Evolutionary conservation across 2,329 filamentous ascomycete genomes (phyloP), one percentile per base, ranked within the genome.

Genomic region (Plectosphaerella plurivora): DNA sequence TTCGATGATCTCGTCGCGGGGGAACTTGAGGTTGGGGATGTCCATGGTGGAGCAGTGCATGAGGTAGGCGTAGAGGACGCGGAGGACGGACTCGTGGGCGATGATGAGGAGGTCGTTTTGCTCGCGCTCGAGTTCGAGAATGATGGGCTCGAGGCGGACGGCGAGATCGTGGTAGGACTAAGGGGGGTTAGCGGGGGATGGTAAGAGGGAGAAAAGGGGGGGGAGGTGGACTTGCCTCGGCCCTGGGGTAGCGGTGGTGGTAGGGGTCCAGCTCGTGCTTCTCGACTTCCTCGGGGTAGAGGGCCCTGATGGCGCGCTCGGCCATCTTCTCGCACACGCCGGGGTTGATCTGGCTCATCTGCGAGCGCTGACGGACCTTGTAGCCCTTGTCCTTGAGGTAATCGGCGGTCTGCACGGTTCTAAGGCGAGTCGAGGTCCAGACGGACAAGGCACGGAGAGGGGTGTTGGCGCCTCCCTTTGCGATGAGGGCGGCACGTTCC

Each of bases 41-140:
- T 96, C 91, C 69, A 88, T 88, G 9, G 95, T 92, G 66, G 93
- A 94, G 73, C 94, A 97, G 61, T 96, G 94, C 94, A 99, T 99
- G 39, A 99, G 78, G 70, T 99, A 99, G 22, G 92, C 92, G 66
- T 99, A 99, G 4, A 99, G 80, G 22, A 99, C 94, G 44, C 94
- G 89, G 46, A 99, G 80, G n/a, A 99, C 94, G 49, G 91, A 96
- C 69, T 99, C 94, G 68, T 99, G 94, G 1, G 94, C 94, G 60
- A 99, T 97, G 65, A 99, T 97, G 50, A 99, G 81, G n/a, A 99
- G 80, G 66, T 99, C 94, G 59, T 95, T 96, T 62, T 97, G 90
- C 73, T 99, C 94, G 44, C 94, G 87, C 74, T 99, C 94, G 14
- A 99, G 82, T 68, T 99, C 94, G 28, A 99, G 82, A 64, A 99